Percentiles rank a stretch among this genome's conserved stretches.
Conservation (phyloP, 139 green algal genomes). For the Chlamydomonas schloesseri region DNA sequence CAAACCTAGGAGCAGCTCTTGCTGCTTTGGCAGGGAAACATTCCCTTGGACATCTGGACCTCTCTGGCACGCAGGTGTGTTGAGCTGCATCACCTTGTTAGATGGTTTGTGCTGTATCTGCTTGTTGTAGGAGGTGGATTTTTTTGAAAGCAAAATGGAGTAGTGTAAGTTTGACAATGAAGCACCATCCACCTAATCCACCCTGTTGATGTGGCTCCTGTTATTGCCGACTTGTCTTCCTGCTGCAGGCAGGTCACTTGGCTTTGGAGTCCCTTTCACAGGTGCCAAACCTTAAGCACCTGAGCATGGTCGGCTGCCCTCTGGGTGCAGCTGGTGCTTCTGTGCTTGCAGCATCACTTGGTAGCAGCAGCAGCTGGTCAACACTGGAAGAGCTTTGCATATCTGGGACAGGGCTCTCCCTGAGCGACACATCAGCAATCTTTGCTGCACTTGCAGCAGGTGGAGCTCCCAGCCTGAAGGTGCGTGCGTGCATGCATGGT, state of each 20-base stretch:
- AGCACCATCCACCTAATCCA: too few relatives aligned
- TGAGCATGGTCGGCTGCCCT: conserved; percentile 28
- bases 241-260: background rate
- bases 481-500: too few relatives aligned
- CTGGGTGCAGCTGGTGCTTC: background rate
- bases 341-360: background rate
- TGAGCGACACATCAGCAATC: background rate
- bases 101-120: too few relatives aligned
- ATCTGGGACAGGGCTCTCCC: background rate
- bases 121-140: too few relatives aligned
- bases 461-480: background rate
- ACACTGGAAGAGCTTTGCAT: too few relatives aligned
- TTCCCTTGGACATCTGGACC: conserved; percentile 15
- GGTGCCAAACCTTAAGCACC: background rate
- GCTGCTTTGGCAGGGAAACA: too few relatives aligned
- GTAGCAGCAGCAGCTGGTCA: too few relatives aligned
- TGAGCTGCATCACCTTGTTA: too few relatives aligned
- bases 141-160: too few relatives aligned
- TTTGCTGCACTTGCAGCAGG: background rate
- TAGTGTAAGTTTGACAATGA: too few relatives aligned
- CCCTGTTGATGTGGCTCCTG: too few relatives aligned
- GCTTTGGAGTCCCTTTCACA: conserved; percentile 13
- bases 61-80: background rate
- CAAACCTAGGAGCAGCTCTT: background rate
- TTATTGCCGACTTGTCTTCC: background rate